Base-by-base conservation (phyloP, 2,329 filamentous ascomycete genomes). In the Xylogone sp. region DNA sequence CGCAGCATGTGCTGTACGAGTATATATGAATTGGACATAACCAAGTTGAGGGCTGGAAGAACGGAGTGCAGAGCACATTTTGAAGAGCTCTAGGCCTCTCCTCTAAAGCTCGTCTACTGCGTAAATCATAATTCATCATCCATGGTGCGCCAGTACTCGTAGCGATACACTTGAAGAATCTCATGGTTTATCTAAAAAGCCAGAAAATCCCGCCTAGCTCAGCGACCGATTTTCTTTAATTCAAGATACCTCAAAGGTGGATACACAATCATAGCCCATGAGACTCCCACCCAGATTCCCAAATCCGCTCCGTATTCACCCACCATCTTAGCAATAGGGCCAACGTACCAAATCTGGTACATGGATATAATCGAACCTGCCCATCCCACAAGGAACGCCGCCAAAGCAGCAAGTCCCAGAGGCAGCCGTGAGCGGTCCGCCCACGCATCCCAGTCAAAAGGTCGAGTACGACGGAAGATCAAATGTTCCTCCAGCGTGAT, bases 261-360 rank as follows among this genome's bases (percentile, higher is more conserved):
- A 59, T 73, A 81, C 5, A 68, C 65, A 19, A 76, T 34, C 9
- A 74, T 60, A 0, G 77, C 77, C 34, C 78, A 74, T 4, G 73
- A 65, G 42, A 82, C 69, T 1, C 76, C 69, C 43, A 83, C 67
- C n/a, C n/a, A n/a, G n/a, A n/a, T n/a, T n/a, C n/a, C n/a, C n/a
- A n/a, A n/a, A n/a, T n/a, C n/a, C n/a, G n/a, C n/a, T n/a, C n/a
- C n/a, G n/a, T n/a, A n/a, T n/a, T n/a, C 56, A 0, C 82, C 76
- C 49, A 83, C 83, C 22, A 80, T 69, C 52, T 73, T 69, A 0
- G 81, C 80, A 53, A 86, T 68, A 0, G 83, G 83, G 2, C 84
- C 84, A 53, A 82, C 77, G 65, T 84, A 87, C 79, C 82, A 88
- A 2, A 81, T 77, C 69, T 88, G 83, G 21, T 80, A 79, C 84